A percentile compares a stretch with the other conserved stretches of the same genome.
phyloP scores from a whole-genome alignment of 2,329 filamentous ascomycete genomes.

The Aspergillus cejpii region DNA sequence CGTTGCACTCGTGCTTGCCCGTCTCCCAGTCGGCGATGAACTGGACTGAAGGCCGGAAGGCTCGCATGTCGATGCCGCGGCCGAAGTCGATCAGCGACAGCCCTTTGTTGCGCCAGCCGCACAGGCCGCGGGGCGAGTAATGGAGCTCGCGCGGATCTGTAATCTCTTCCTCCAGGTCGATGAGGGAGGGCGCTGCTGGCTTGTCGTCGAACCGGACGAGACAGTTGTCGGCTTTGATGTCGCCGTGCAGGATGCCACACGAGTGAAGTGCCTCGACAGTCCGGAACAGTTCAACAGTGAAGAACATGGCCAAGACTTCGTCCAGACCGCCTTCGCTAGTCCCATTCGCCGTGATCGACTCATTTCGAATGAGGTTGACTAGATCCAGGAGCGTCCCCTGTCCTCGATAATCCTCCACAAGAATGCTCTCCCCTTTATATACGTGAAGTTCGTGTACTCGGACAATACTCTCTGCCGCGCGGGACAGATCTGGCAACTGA shows the following conservation, averaged over 20 bases:
- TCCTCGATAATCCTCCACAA: conserved; percentile 78
- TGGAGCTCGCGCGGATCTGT: conserved; percentile 38
- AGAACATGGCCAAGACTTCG: conserved; percentile 89
- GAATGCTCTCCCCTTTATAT: conserved; percentile 81
- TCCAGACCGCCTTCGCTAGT: conserved; percentile 65
- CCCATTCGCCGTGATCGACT: conserved; percentile 47
- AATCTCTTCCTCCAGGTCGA: conserved; percentile 24
- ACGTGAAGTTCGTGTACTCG: conserved; percentile 85
- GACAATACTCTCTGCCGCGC: conserved; percentile 70
- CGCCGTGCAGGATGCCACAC: conserved; percentile 76
- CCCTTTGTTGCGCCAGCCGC: conserved; percentile 75
- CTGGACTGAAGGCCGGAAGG: conserved; percentile 66
- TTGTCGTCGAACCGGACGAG: conserved; percentile 69
- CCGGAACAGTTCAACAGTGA: conserved; percentile 81
- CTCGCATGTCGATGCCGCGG: conserved; percentile 85
- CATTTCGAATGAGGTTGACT: conserved; percentile 74
- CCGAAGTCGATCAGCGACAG: conserved; percentile 91
- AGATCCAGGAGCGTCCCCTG: conserved; percentile 94
- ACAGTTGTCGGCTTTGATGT: conserved; percentile 93
- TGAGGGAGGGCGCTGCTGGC: conserved; percentile 23
- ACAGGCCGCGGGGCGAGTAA: conserved; percentile 66
- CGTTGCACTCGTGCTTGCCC: conserved; percentile 76
- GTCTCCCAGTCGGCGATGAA: conserved; percentile 98
- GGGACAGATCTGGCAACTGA: conserved; percentile 48
- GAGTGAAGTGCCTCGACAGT: conserved; percentile 81